Percentiles rank a stretch among this genome's conserved stretches.
phyloP scores from a whole-genome alignment of 2,329 filamentous ascomycete genomes.

The Akanthomyces dipterigenus region DNA sequence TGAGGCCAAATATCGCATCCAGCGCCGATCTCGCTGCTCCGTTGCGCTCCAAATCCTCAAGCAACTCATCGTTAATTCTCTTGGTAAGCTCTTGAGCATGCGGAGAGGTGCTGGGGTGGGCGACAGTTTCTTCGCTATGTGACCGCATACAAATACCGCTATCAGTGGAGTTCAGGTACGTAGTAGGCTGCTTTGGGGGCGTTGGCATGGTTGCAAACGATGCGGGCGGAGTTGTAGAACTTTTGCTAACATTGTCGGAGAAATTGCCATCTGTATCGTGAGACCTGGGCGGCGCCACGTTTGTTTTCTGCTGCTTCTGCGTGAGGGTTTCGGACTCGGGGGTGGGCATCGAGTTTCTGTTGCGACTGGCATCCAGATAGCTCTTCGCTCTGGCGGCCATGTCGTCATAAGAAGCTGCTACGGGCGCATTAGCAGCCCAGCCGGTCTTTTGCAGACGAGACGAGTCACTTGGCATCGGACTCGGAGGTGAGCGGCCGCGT shows the following conservation, averaged over 20 bases:
- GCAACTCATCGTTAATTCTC: neutral
- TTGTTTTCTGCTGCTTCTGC: neutral
- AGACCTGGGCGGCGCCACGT: neutral
- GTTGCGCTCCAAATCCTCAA: neutral
- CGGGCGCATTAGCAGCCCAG: neutral
- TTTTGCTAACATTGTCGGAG: neutral
- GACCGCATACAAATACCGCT: slow-evolving; percentile 2
- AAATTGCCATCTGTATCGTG: neutral
- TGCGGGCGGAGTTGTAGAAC: neutral
- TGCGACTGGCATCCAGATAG: neutral
- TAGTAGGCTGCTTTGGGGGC: neutral
- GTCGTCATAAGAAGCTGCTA: neutral
- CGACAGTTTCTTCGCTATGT: slow-evolving; percentile 2
- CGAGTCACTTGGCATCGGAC: slow-evolving; percentile 11
- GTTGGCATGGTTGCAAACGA: neutral
- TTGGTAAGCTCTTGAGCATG: neutral
- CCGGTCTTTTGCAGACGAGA: neutral
- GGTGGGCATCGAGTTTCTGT: slow-evolving; percentile 7
- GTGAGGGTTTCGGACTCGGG: neutral
- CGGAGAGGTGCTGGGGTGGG: neutral
- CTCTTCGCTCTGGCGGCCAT: neutral
- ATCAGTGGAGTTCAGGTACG: neutral
- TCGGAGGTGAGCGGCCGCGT: slow-evolving; percentile 14
- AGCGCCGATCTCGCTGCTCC: neutral
- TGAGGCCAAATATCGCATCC: neutral